Evolutionary conservation across 2,329 filamentous ascomycete species (phyloP).

Genomic region (Triangularia setosa): DNA sequence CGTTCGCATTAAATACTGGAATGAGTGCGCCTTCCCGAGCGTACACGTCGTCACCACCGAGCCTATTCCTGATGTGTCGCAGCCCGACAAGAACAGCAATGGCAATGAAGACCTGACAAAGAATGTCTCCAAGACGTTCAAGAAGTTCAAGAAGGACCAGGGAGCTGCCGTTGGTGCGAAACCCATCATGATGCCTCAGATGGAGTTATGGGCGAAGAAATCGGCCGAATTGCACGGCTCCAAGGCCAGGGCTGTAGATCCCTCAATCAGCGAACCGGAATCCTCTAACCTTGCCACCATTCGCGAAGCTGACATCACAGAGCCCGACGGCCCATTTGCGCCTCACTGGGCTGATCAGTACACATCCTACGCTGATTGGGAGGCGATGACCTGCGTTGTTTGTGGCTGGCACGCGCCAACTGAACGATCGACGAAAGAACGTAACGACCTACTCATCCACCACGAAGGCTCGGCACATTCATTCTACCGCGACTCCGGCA

Average conservation of each 20-base stretch:
- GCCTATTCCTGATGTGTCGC: conserved; percentile 36
- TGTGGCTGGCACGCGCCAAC: conserved; percentile 57
- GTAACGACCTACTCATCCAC: conserved; percentile 32
- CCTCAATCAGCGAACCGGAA: conserved; percentile 10
- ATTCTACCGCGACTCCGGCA: conserved; percentile 39
- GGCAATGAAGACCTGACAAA: conserved; percentile 33
- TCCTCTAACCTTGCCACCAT: conserved; percentile 5
- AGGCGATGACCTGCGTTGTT: conserved; percentile 48
- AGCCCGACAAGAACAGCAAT: conserved; percentile 36
- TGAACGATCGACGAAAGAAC: conserved; percentile 32
- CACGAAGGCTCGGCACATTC: conserved; percentile 57
- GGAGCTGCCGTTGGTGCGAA: conserved; percentile 38
- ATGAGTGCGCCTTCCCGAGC: conserved; percentile 67
- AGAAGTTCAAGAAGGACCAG: conserved; percentile 56
- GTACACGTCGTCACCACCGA: conserved; percentile 57
- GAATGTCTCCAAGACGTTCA: conserved; percentile 28
- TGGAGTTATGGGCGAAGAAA: conserved; percentile 69
- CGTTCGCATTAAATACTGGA: conserved; percentile 71
- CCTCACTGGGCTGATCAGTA: conserved; percentile 35
- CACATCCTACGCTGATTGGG: conserved; percentile 58
- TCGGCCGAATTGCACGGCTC: conserved; percentile 62
- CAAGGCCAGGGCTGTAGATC: conserved; percentile 32
- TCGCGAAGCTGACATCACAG: conserved; percentile 7
- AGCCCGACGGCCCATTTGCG: conserved; percentile 25
- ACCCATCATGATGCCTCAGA: conserved; percentile 58